Percentiles rank a stretch among this genome's conserved stretches.
phyloP scores from a whole-genome alignment of 2,329 filamentous ascomycete genomes.

The Trichoderma guizhouense region DNA sequence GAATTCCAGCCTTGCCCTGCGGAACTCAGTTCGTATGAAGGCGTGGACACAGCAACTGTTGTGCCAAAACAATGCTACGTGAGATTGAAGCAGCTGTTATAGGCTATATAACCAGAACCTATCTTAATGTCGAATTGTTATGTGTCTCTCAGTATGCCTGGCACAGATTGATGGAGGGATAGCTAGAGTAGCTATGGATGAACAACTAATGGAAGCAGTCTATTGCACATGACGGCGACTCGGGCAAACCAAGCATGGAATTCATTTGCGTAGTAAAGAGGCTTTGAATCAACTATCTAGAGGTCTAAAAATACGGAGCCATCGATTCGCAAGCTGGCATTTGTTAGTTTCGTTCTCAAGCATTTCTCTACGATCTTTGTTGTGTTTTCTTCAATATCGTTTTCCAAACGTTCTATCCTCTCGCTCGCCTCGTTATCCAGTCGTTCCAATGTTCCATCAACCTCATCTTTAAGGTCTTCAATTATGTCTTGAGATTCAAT shows the following conservation, averaged over 20 bases:
- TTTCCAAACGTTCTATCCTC: not conserved
- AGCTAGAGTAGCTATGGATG: not conserved
- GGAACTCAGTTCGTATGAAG: not conserved
- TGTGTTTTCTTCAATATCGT: not conserved
- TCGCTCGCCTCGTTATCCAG: not conserved
- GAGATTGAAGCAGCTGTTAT: not conserved
- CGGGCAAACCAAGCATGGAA: not conserved
- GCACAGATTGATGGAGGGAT: not conserved
- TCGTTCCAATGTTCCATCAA: not conserved
- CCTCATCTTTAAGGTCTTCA: not conserved
- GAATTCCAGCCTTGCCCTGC: not conserved
- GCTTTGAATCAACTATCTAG: not conserved
- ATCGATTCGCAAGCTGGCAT: not conserved
- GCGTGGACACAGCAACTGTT: not conserved
- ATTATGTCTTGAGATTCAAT: not conserved
- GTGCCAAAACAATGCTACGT: conserved; percentile 1
- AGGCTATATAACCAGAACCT: not conserved
- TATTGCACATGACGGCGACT: not conserved
- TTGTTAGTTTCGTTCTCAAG: not conserved
- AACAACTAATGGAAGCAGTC: not conserved
- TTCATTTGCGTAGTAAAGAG: not conserved
- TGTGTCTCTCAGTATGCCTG: not conserved
- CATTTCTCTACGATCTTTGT: not conserved
- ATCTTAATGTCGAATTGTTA: not conserved
- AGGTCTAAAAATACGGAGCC: not conserved